Base-by-base conservation (phyloP, 108 stramenopile genomes). In the Cyclostephanos invisitatus region DNA sequence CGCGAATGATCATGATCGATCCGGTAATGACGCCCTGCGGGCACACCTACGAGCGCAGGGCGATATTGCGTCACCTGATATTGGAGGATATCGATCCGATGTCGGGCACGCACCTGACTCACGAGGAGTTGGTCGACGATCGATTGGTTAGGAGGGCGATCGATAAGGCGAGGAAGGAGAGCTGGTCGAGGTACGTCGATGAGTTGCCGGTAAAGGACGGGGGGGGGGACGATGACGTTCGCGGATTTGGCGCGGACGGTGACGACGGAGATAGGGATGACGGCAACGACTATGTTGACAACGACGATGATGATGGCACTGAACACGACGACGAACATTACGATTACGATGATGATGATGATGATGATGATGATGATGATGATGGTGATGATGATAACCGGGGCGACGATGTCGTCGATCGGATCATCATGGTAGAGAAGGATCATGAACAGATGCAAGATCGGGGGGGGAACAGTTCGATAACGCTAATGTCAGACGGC, bases 11-110 rank as follows among this genome's bases (percentile, higher is more conserved):
- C 20, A 87, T 87, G 86, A 79, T 58, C 27, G 84, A 87, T 68
- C 86, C 86, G 7, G 86, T 87, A 2, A 67, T 78, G n/a, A 85
- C 84, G 5, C 82, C 72, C 8, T 67, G 78, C 48, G 86, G 86
- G 0, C 20, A 57, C 29, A 85, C 79, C 38, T 87, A 76, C 54
- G 86, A 87, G 68, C 78, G 84, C 20, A 55, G 64, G 15, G 81
- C 84, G 0, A 75, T 87, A 27, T 27, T 84, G 12, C 57, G 79
- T 7, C 70, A 22, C 17, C 56, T 80, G 24, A 58, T 80, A 25
- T 18, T 80, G 8, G 32, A 62, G 38, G 25, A 47, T 5, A 15
- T 15, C 3, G 62, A 80, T 70, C 79, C 79, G 11, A 32, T 74
- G 17, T 73, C 68, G 7, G 62, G 68, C 38, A 54, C 9, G 28